A percentile compares a stretch with the other conserved stretches of the same genome.
phyloP scores from a whole-genome alignment of 2,329 filamentous ascomycete genomes.

The Fusarium oligoseptatum region DNA sequence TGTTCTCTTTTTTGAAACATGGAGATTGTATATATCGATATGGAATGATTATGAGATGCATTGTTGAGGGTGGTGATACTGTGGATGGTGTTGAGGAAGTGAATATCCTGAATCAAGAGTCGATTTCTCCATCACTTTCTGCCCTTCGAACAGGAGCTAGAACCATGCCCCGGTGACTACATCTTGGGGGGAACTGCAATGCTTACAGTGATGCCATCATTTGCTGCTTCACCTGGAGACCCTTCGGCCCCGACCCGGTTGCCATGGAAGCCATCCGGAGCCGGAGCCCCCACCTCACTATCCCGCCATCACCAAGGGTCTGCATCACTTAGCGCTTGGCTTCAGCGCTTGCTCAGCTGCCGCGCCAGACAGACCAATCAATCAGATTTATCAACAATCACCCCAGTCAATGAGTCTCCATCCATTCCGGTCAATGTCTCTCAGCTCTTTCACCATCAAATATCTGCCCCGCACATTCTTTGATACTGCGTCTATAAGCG shows the following conservation, averaged over 20 bases:
- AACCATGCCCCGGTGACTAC: too few relatives aligned
- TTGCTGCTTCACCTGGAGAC: too few relatives aligned
- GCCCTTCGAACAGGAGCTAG: too few relatives aligned
- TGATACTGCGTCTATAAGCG: not conserved
- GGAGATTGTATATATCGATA: conserved; percentile 43
- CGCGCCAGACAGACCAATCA: conserved; percentile 4
- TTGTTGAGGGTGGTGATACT: not conserved
- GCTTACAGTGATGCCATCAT: too few relatives aligned
- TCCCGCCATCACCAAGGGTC: not conserved
- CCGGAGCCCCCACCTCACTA: not conserved
- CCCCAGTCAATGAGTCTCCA: not conserved
- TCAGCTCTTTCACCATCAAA: not conserved
- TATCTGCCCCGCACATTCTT: not conserved
- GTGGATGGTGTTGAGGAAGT: not conserved
- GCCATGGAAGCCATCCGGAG: not conserved
- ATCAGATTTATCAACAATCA: conserved; percentile 1
- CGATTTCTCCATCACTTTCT: not conserved
- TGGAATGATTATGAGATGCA: conserved; percentile 32
- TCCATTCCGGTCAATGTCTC: not conserved
- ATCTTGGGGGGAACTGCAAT: too few relatives aligned
- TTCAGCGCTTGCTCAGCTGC: conserved; percentile 13
- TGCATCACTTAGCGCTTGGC: not conserved
- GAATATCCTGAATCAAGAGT: not conserved
- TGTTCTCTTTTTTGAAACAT: conserved; percentile 21
- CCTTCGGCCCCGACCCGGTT: not conserved